phyloP scores from a whole-genome alignment of 2,329 filamentous ascomycete genomes.

The Calcarisporium arbuscula region DNA sequence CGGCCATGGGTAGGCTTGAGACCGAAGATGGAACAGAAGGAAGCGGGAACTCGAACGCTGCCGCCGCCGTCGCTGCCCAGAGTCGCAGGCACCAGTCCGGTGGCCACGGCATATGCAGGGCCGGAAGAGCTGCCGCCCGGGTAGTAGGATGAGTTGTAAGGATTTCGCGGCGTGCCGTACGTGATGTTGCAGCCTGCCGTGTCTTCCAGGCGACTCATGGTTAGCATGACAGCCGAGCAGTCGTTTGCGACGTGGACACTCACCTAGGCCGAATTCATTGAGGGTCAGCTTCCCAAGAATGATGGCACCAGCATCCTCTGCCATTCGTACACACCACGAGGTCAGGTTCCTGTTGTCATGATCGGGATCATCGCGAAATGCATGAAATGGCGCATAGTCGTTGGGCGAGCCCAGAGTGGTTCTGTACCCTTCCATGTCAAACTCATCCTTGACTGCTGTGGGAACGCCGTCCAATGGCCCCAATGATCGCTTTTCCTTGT shows the following conservation, averaged over 20 bases:
- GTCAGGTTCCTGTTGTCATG: slow-evolving; percentile 42
- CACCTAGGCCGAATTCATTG: slow-evolving; percentile 71
- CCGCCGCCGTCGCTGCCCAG: slow-evolving; percentile 70
- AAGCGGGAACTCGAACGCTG: slow-evolving; percentile 65
- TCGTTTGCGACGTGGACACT: too few relatives aligned
- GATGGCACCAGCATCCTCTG: slow-evolving; percentile 64
- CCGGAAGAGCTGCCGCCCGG: slow-evolving; percentile 72
- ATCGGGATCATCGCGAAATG: too few relatives aligned
- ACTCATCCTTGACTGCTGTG: slow-evolving; percentile 70
- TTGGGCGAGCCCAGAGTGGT: slow-evolving; percentile 57
- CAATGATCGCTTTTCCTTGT: slow-evolving; percentile 49
- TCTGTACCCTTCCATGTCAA: slow-evolving; percentile 67
- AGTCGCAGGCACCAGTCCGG: slow-evolving; percentile 65
- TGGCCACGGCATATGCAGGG: slow-evolving; percentile 61
- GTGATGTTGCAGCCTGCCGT: slow-evolving; percentile 71
- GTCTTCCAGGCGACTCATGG: slow-evolving; percentile 34
- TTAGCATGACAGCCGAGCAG: slow-evolving; percentile 14
- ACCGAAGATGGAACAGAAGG: slow-evolving; percentile 68
- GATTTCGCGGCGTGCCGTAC: slow-evolving; percentile 69
- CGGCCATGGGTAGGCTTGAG: slow-evolving; percentile 70
- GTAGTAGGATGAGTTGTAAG: slow-evolving; percentile 67
- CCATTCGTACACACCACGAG: slow-evolving; percentile 64
- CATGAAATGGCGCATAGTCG: too few relatives aligned
- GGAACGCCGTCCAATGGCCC: slow-evolving; percentile 67
- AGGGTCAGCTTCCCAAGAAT: slow-evolving; percentile 68